These are phyloP conservation scores for Falciphora oryzae DNA, from an alignment of 2,329 filamentous ascomycete genomes.

Conservation along the genomic window DNA sequence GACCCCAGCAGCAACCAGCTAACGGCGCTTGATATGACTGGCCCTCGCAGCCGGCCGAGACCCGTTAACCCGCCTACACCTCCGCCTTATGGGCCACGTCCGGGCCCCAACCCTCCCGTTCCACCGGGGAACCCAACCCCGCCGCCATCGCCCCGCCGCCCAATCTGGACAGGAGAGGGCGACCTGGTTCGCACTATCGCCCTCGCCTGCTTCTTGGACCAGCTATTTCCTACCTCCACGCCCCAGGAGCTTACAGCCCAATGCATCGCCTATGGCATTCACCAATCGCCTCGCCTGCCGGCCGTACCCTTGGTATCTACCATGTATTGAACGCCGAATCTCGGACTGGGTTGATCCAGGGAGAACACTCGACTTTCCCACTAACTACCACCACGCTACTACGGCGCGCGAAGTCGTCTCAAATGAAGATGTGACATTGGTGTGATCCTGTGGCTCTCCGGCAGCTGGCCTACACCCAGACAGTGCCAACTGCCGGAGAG, in stretches of 20 bases:
- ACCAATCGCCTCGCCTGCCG: background rate
- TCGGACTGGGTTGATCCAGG: background rate
- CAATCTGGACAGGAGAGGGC: background rate
- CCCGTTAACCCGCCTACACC: slow-evolving; percentile 7
- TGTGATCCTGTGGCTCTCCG: background rate
- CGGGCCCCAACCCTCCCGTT: slow-evolving; percentile 2
- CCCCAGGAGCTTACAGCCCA: background rate
- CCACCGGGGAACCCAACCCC: slow-evolving; percentile 8
- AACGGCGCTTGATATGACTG: background rate
- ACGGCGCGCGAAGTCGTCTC: background rate
- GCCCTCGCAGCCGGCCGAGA: background rate
- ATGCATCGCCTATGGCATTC: background rate
- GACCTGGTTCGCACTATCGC: background rate
- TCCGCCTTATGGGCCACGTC: slow-evolving; percentile 1
- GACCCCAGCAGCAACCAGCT: background rate
- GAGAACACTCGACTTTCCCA: background rate
- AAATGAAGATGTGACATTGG: background rate
- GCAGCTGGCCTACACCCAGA: too few relatives aligned
- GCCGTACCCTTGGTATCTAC: background rate
- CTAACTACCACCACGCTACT: background rate
- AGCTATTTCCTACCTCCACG: background rate
- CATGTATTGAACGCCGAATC: background rate
- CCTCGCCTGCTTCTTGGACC: background rate
- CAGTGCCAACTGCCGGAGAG: background rate
- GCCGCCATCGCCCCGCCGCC: slow-evolving; percentile 5